Evolutionary conservation across 2,329 filamentous ascomycete species (phyloP).

Genomic region (Aureobasidium sp.): DNA sequence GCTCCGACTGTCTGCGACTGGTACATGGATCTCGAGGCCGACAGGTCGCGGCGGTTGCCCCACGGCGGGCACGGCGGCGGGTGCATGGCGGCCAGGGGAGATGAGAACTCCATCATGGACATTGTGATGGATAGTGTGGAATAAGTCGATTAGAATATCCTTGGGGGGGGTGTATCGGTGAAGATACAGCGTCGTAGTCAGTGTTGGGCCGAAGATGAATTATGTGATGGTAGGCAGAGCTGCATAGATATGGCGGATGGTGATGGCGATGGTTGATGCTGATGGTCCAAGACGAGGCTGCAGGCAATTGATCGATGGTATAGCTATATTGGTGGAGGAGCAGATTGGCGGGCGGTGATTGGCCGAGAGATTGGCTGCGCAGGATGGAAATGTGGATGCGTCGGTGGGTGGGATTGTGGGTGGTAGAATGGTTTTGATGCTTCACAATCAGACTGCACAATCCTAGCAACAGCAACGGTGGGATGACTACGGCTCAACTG

Average conservation of each 20-base stretch:
- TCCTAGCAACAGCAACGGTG: background rate
- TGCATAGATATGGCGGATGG: conserved; percentile 13
- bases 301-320: background rate
- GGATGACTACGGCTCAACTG: conserved; percentile 11
- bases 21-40: conserved; percentile 47
- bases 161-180: too few species aligned
- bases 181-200: background rate
- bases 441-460: background rate
- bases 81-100: conserved; percentile 88
- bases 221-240: background rate
- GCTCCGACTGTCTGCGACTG: conserved; percentile 51
- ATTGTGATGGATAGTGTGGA: conserved; percentile 17
- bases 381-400: background rate
- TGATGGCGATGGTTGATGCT: background rate
- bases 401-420: too few species aligned
- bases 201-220: background rate
- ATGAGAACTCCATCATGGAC: conserved; percentile 76
- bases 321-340: conserved; percentile 6
- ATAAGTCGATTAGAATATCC: background rate
- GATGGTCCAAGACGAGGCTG: background rate
- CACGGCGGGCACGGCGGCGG: conserved; percentile 59
- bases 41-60: conserved; percentile 52
- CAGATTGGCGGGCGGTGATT: background rate
- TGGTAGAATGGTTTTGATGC: background rate
- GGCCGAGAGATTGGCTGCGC: background rate